phyloP scores from a whole-genome alignment of 2,329 filamentous ascomycete genomes.

The Endothia cerciana region DNA sequence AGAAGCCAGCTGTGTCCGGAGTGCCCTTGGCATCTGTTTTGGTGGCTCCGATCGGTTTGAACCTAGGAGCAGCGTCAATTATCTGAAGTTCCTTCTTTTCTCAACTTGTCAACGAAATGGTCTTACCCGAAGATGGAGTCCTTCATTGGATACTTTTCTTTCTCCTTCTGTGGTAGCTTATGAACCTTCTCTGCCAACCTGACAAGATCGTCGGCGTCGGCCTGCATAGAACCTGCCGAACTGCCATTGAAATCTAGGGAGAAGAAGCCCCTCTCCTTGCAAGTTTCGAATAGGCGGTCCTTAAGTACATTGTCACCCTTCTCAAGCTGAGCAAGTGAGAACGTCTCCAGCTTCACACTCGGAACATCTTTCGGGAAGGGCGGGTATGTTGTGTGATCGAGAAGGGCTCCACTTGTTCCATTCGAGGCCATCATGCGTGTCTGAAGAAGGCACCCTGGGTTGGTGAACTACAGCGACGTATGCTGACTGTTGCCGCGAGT shows the following conservation, averaged over 20 bases:
- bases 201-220: slow-evolving; percentile 27
- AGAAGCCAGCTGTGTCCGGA: slow-evolving; percentile 28
- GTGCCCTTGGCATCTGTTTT: slow-evolving; percentile 26
- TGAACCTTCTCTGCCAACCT: slow-evolving; percentile 26
- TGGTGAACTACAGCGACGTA: background rate
- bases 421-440: slow-evolving; percentile 14
- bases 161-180: slow-evolving; percentile 26
- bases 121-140: slow-evolving; percentile 28
- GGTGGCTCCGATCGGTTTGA: slow-evolving; percentile 25
- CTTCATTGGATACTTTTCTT: slow-evolving; percentile 26
- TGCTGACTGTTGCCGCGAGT: too few relatives aligned
- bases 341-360: slow-evolving; percentile 27
- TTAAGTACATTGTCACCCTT: slow-evolving; percentile 25
- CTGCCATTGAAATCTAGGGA: slow-evolving; percentile 29
- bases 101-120: background rate
- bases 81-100: background rate
- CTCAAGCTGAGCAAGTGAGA: slow-evolving; percentile 29
- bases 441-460: background rate
- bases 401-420: background rate
- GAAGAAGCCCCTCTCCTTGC: slow-evolving; percentile 30
- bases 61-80: slow-evolving; percentile 12
- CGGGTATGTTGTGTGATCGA: slow-evolving; percentile 18
- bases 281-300: slow-evolving; percentile 25
- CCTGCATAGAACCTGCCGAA: slow-evolving; percentile 19
- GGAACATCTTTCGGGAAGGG: slow-evolving; percentile 25